Conservation (phyloP, 345 rosid species). For the Laguncularia racemosa region DNA sequence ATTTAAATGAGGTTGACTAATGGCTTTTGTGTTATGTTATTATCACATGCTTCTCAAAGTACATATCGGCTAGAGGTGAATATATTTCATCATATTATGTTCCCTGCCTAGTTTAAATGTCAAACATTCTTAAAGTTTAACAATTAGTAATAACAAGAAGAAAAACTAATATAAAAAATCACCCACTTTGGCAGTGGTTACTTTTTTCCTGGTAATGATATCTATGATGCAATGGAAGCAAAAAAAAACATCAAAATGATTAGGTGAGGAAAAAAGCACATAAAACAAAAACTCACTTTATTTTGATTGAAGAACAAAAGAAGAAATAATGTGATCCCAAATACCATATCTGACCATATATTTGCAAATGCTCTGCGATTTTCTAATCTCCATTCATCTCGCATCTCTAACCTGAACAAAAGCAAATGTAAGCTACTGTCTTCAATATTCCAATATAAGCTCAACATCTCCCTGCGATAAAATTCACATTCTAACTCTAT, state of each 20-base stretch:
- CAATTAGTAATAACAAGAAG: too few species aligned
- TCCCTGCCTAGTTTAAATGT: too few species aligned
- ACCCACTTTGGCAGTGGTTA: neutral
- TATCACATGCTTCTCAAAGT: too few species aligned
- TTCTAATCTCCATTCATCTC: conserved; percentile 82
- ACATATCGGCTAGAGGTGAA: too few species aligned
- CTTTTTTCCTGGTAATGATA: too few species aligned
- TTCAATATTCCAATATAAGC: neutral
- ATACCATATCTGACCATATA: conserved; percentile 89
- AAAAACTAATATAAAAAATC: neutral
- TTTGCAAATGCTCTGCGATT: conserved; percentile 90
- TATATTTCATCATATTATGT: too few species aligned
- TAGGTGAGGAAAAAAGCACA: neutral
- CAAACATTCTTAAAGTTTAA: too few species aligned
- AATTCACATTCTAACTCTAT: too few species aligned
- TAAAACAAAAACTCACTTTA: conserved; percentile 40
- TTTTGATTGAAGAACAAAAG: conserved; percentile 79
- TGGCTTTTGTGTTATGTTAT: too few species aligned
- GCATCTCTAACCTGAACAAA: conserved; percentile 50
- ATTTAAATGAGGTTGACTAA: too few species aligned
- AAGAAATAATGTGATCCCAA: conserved; percentile 74
- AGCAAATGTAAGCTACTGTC: too few species aligned
- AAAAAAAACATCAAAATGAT: neutral
- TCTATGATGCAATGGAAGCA: neutral
- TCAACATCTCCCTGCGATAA: neutral